phyloP scores from a whole-genome alignment of 2,329 filamentous ascomycete species.

The Magnaporthiopsis rhizophila region DNA sequence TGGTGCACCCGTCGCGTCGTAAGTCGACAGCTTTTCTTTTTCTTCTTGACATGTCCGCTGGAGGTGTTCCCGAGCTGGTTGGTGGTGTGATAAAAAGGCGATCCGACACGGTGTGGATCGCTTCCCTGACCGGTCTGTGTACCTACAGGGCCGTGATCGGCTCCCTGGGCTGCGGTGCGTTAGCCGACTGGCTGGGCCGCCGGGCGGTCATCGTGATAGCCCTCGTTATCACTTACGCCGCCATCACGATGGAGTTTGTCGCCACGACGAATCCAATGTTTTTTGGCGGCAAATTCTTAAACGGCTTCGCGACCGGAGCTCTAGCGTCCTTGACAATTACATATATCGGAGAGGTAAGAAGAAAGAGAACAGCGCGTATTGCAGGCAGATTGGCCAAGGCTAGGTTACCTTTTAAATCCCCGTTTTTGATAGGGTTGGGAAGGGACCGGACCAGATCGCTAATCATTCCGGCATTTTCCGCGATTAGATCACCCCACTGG shows the following conservation, averaged over 20 bases:
- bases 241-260: slow-evolving; percentile 26
- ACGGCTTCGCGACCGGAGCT: slow-evolving; percentile 22
- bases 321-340: slow-evolving; percentile 11
- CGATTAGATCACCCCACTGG: slow-evolving; percentile 15
- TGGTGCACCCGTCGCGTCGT: slow-evolving; percentile 25
- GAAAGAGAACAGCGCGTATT: not conserved
- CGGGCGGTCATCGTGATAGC: slow-evolving; percentile 21
- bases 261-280: slow-evolving; percentile 27
- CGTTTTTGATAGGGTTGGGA: not conserved
- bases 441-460: too few relatives aligned
- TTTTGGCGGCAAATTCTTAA: slow-evolving; percentile 29
- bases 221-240: slow-evolving; percentile 23
- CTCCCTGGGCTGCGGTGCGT: slow-evolving; percentile 21
- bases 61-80: too few relatives aligned
- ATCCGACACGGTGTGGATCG: not conserved
- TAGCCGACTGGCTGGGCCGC: slow-evolving; percentile 27
- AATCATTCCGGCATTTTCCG: too few relatives aligned
- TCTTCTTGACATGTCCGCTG: not conserved
- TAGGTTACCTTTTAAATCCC: not conserved
- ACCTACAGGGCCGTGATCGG: slow-evolving; percentile 17
- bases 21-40: not conserved
- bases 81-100: too few relatives aligned
- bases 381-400: not conserved
- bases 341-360: slow-evolving; percentile 15
- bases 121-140: not conserved